Evolutionary conservation across 1,284 basidiomycete species (phyloP).

Genomic region (Bondarzewia mesenterica): DNA sequence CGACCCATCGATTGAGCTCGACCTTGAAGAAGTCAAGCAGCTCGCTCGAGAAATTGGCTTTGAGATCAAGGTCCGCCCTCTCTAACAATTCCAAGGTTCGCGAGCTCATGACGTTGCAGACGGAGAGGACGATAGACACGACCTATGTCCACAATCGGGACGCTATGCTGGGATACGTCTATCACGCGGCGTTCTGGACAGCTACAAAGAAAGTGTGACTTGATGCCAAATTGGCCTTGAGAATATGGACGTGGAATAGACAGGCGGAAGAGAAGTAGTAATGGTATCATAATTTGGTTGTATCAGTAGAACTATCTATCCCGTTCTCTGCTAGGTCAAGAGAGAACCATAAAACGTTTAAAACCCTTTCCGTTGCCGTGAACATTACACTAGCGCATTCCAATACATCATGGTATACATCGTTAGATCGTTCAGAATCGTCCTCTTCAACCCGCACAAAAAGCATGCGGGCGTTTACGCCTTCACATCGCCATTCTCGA

Average conservation of each 20-base stretch:
- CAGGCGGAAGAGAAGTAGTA: too few species aligned
- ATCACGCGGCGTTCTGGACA: slow-evolving; percentile 80
- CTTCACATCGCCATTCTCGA: neutral
- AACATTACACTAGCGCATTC: neutral
- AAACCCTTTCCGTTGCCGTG: neutral
- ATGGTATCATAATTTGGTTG: neutral
- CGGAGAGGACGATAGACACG: slow-evolving; percentile 73
- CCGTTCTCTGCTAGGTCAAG: neutral
- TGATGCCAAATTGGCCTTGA: neutral
- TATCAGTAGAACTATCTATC: neutral
- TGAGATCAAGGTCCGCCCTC: slow-evolving; percentile 52
- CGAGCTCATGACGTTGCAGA: slow-evolving; percentile 34
- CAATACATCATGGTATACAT: neutral
- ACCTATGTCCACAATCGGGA: slow-evolving; percentile 83
- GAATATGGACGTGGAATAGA: neutral
- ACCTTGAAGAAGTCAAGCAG: slow-evolving; percentile 79
- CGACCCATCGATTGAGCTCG: slow-evolving; percentile 83
- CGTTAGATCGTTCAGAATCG: neutral
- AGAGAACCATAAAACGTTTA: neutral
- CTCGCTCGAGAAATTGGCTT: slow-evolving; percentile 79
- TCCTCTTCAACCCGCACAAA: neutral
- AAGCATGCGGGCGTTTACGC: neutral
- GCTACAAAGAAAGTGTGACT: slow-evolving; percentile 50
- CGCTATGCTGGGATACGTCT: slow-evolving; percentile 85
- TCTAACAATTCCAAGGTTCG: neutral